Base-by-base conservation (phyloP, 768 basidiomycete genomes). In the Lactarius sp. region DNA sequence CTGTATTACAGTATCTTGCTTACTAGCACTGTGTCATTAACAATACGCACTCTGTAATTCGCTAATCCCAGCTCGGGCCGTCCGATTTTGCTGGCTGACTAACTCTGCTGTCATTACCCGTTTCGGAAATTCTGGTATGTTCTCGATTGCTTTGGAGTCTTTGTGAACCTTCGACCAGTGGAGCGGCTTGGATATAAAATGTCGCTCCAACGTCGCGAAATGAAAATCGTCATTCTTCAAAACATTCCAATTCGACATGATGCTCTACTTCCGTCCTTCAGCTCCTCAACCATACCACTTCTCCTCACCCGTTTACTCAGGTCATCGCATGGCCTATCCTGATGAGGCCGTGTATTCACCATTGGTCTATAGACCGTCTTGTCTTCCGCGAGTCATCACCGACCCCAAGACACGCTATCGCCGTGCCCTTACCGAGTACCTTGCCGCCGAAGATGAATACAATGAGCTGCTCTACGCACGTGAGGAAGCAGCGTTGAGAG, bases 381-480 rank as follows among this genome's bases (percentile, higher is more conserved):
- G n/a, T 33, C 6, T 6, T 22, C 14, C 33, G 5, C 51, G 14
- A 9, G 3, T n/a, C 37, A 34, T n/a, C 37, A 34, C 14, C 8
- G 49, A 52, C 2, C 59, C 59, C 8, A 42, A 50, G 49, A 27
- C 52, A 20, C 68, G 59, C 33, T 68, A 67, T 59, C 68, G 59
- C 34, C 62, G 55, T 46, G 62, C 66, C 0, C 51, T 68, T 37
- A 39, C 46, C 5, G 61, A 61, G 36, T 52, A 64, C 20, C 42
- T 59, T 16, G 49, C 46, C 3, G 66, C 62, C 2, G 62, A 64
- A 37, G 47, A 68, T 14, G 62, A 68, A 44, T 68, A 65, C 49
- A 37, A 47, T 9, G 37, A 27, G 4, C 4, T 39, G 2, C n/a
- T 60, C 14, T 59, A 62, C 8, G 41, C 52, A 2, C 60, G 58